Base-by-base conservation (phyloP, 2,329 filamentous ascomycete genomes). In the Colletotrichum sojae region DNA sequence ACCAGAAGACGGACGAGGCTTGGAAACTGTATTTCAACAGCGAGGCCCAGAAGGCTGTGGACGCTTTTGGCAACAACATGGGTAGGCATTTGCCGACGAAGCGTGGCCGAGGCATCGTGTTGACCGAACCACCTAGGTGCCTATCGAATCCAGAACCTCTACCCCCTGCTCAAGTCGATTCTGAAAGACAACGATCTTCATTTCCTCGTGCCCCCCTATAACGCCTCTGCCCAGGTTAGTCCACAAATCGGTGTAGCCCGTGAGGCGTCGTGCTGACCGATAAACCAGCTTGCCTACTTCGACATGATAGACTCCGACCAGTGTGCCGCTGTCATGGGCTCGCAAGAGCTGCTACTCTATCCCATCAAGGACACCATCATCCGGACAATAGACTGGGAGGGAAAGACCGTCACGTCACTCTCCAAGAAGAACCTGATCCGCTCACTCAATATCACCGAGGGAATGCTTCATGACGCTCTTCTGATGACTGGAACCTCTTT, bases 11-110 rank as follows among this genome's bases (percentile, higher is more conserved):
- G 59, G 88, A 93, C 73, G 84, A 91, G 67, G 96, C 95, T 4
- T 99, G 96, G 95, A 88, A 89, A 3, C 83, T 97, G 54, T 99
- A 99, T 81, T 92, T 94, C 76, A 88, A 91, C 71, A 90, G 93
- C 62, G 87, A 94, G 74, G 93, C 94, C 15, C 89, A 92, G 72
- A 88, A 92, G 73, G 94, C 96, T 16, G 95, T 98, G 6, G 84
- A 88, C 66, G 91, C 92, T n/a, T 98, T 98, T 82, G 94, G 94
- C 71, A 80, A 82, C 55, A 91, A 91, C 77, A 92, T 92, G 74
- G 91, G 94, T 94, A 87, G 72, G 81, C 5, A 61, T 66, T 8
- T 22, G 15, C 57, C 13, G 52, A 71, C 77, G 12, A 58, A 49
- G 70, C 57, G 3, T 63, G 27, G 36, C 18, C 13, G 53, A 15